Percentiles rank a stretch among this genome's conserved stretches.
Conservation (phyloP, 345 rosid genomes). For the Eucalyptus dawsonii region DNA sequence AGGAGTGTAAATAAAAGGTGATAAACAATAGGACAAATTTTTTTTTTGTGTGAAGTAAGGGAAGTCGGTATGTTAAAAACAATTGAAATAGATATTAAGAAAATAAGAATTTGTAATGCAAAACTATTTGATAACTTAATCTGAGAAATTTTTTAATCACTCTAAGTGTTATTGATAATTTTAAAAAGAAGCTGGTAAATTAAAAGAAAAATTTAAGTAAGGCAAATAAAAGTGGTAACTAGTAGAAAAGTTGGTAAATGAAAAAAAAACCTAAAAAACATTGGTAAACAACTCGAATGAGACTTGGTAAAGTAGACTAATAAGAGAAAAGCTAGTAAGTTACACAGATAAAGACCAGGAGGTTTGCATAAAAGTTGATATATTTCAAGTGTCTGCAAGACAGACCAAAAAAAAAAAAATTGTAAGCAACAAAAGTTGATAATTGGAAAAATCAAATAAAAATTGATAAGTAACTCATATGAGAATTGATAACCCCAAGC, state of each 20-base stretch:
- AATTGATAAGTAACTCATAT: not conserved
- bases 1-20: not conserved
- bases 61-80: not conserved
- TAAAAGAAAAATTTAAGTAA: not conserved
- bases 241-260: not conserved
- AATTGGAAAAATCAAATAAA: not conserved
- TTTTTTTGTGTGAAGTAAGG: not conserved
- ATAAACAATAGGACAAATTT: not conserved
- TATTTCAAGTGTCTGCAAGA: not conserved
- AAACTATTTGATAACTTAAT: not conserved
- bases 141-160: not conserved
- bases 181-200: not conserved
- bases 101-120: not conserved
- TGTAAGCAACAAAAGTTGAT: not conserved
- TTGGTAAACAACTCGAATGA: not conserved
- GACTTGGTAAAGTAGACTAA: not conserved
- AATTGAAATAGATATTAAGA: not conserved
- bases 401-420: not conserved
- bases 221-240: not conserved
- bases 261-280: not conserved
- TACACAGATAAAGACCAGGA: not conserved
- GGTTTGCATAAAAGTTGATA: not conserved
- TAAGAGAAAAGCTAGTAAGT: not conserved
- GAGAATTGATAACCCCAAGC: not conserved
- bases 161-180: not conserved